Base-by-base conservation (phyloP, 306 rosid species). In the Glycine soja region DNA sequence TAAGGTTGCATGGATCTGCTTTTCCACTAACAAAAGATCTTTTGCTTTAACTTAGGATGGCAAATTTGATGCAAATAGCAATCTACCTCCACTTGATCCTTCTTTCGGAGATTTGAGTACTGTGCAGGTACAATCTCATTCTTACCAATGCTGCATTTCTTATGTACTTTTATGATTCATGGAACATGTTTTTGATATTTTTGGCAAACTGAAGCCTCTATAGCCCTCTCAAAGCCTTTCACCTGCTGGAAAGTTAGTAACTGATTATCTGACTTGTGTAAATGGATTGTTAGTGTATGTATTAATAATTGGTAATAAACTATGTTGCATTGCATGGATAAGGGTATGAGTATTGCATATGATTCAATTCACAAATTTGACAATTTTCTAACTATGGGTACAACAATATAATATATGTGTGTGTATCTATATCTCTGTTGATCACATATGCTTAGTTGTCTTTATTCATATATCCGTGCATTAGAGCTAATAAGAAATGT, bases 61-160 rank as follows among this genome's bases (percentile, higher is more conserved):
- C 67, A 88, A 88, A 67, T 82, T 87, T 79, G 91, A 86, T 68
- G 63, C 70, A 64, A 86, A 88, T 74, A 66, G 85, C 43, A 85
- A 86, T 75, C 75, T 61, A 68, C 86, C 94, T 78, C 86, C 87
- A 45, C 83, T 72, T 38, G 94, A 89, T 82, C 82, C 86, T 83
- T 78, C 91, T 76, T 84, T 85, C 24, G 89, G 71, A 81, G 91
- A 90, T 85, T 75, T 89, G 66, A 76, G 73, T 76, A 74, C 92
- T 24, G 90, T 93, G 86, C 98, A 93, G 98, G 98, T 93, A 83
- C 43, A 69, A 69, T 72, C 57, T 68, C 54, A 43, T 79, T 79
- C 67, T 75, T 64, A 19, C 18, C 12, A n/a, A 5, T 19, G 42
- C 58, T 12, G 32, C 18, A 19, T 47, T 48, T 85, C 71, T 81